phyloP scores from a whole-genome alignment of 306 rosid genomes.

The Cotoneaster glaucophyllus region DNA sequence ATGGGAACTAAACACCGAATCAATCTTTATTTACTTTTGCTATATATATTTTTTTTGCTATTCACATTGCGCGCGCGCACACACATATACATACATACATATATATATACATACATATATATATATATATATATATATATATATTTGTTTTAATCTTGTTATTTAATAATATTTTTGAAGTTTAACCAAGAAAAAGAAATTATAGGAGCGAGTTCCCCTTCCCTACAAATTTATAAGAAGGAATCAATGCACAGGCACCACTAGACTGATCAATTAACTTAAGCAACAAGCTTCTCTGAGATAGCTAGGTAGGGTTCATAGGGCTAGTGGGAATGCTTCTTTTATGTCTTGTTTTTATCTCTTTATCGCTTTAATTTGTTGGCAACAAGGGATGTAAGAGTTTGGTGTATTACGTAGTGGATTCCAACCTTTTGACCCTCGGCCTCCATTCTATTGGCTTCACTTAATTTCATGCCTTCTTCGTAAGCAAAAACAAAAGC shows the following conservation, averaged over 20 bases:
- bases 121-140: too few species aligned
- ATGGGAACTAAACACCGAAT: neutral
- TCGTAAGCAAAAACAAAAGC: neutral
- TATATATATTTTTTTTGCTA: neutral
- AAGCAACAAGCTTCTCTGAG: neutral
- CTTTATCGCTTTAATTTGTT: neutral
- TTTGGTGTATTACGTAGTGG: neutral
- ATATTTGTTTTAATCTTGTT: too few species aligned
- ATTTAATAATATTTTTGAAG: too few species aligned
- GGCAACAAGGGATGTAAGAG: neutral
- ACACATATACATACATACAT: too few species aligned
- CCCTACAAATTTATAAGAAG: too few species aligned
- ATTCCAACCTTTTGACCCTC: neutral
- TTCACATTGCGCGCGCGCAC: neutral
- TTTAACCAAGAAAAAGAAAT: too few species aligned
- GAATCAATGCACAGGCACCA: neutral
- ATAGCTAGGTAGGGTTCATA: neutral
- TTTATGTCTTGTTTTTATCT: neutral
- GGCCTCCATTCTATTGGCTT: neutral
- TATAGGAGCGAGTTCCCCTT: neutral
- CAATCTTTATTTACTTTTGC: neutral
- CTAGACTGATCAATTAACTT: neutral
- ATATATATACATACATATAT: too few species aligned
- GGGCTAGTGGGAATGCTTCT: neutral
- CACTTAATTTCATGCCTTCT: neutral